phyloP scores from a whole-genome alignment of 2,329 filamentous ascomycete genomes.

The Trichoderma semiorbis region DNA sequence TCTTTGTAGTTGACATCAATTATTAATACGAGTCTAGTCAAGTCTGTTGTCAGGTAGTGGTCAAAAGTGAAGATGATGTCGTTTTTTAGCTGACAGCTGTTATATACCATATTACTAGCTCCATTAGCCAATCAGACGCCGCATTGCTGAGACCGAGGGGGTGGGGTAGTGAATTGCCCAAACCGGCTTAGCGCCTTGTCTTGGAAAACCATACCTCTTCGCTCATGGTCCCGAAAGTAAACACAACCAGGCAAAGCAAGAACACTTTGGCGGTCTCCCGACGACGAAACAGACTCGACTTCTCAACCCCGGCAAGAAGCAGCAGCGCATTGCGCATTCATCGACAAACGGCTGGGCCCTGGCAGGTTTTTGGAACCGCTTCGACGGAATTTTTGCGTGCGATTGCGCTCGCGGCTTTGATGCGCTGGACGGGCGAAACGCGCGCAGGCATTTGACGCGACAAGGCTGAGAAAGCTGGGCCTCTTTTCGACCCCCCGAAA shows the following conservation, averaged over 20 bases:
- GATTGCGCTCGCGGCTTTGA: neutral
- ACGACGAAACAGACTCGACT: neutral
- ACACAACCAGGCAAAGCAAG: conserved; percentile 10
- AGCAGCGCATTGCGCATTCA: conserved; percentile 11
- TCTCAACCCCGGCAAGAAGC: neutral
- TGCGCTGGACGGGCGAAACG: conserved; percentile 9
- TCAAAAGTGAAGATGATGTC: neutral
- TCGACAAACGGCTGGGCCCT: neutral
- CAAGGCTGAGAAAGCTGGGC: neutral
- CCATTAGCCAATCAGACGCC: conserved; percentile 6
- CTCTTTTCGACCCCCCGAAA: neutral
- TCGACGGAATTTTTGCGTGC: neutral
- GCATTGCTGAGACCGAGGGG: conserved; percentile 12
- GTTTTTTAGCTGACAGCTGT: neutral
- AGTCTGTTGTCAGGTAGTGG: neutral
- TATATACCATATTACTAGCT: no score
- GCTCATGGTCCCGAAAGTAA: conserved; percentile 15
- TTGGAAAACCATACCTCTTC: conserved; percentile 16
- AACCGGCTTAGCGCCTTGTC: neutral
- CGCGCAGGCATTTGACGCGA: conserved; percentile 16
- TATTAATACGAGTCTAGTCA: neutral
- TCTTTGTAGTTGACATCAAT: neutral
- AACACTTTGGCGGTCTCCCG: conserved; percentile 11
- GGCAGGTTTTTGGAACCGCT: neutral
- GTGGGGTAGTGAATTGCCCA: conserved; percentile 4